Base-by-base conservation (phyloP, 2,329 filamentous ascomycete species). In the Sporothrix phasma region DNA sequence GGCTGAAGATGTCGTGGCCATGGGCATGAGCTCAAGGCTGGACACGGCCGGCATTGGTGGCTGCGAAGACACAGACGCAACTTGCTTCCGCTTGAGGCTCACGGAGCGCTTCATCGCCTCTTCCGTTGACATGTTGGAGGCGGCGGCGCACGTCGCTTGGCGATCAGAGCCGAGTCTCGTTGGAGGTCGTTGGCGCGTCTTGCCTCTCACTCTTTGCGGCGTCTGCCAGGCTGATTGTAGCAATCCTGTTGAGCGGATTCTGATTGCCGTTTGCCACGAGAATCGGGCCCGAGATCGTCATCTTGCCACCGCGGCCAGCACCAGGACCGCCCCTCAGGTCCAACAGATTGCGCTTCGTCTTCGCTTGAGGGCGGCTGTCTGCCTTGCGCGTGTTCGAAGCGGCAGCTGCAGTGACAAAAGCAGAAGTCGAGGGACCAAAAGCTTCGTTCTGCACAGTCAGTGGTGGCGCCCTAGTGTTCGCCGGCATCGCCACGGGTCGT, bases 271-370 rank as follows among this genome's bases (percentile, higher is more conserved):
- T 70, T 45, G 72, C 67, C 65, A 75, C 72, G 13, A 81, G 68
- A 41, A 84, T 76, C 0, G 82, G 82, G 13, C 76, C 74, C 11
- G 81, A 84, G 39, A 84, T 84, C 4, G 70, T 69, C 19, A 80
- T 67, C 64, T 77, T 81, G 7, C 74, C 62, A 17, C 22, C 46
- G 22, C 31, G n/a, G 8, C 45, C 75, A 5, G 70, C 71, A 10
- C 69, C 71, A 4, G 71, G 66, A 19, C 66, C 69, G 1, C 69
- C 68, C 19, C 68, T 72, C 2, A 67, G 65, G 45, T 68, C 69
- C n/a, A 72, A 69, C 24, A 74, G 68, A 37, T 69, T 65, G 62
- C 70, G 73, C 64, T 74, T 76, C 3, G 67, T 63, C 61, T 69
- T 70, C 46, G 62, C 54, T 31, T 69, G 65, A 19, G 53, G 43